Conservation (phyloP, 805 yeast genomes). For the Starmerella sp. region DNA sequence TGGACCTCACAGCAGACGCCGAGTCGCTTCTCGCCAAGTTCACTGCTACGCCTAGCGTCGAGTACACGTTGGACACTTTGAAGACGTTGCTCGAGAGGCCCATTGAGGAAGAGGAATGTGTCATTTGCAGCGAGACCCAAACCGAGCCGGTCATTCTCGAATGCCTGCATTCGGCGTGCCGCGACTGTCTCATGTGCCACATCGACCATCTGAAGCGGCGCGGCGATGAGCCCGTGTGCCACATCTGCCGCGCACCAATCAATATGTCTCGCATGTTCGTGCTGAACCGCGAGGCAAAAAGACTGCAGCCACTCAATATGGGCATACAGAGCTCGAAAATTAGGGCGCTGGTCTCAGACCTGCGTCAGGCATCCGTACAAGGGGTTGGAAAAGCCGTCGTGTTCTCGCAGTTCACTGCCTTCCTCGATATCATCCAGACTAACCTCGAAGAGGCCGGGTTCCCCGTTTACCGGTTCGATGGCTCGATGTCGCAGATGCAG, state of each 20-base stretch:
- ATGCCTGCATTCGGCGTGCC: slow-evolving; percentile 75
- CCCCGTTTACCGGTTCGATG: slow-evolving; percentile 64
- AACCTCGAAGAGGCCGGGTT: slow-evolving; percentile 47
- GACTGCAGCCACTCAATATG: slow-evolving; percentile 26
- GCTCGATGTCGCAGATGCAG: slow-evolving; percentile 55
- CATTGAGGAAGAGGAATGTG: slow-evolving; percentile 49
- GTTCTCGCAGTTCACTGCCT: slow-evolving; percentile 82
- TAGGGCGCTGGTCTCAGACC: slow-evolving; percentile 9
- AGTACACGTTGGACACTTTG: slow-evolving; percentile 23
- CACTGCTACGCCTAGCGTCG: slow-evolving; percentile 9
- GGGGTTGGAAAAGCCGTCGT: slow-evolving; percentile 66
- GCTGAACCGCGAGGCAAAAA: slow-evolving; percentile 25
- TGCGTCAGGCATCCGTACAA: slow-evolving; percentile 39
- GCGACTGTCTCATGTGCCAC: slow-evolving; percentile 61
- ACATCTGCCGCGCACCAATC: slow-evolving; percentile 56
- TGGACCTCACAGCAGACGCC: slow-evolving; percentile 12
- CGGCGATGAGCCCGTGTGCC: slow-evolving; percentile 47
- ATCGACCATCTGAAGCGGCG: slow-evolving; percentile 51
- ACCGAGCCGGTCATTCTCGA: slow-evolving; percentile 52
- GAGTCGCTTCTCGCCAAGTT: slow-evolving; percentile 8
- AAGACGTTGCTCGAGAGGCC: slow-evolving; percentile 26
- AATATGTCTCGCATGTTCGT: slow-evolving; percentile 40
- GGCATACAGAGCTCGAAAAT: slow-evolving; percentile 25
- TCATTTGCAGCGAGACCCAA: slow-evolving; percentile 68
- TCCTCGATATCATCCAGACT: slow-evolving; percentile 57